phyloP scores from a whole-genome alignment of 345 rosid species.

The Euphorbia peplus region DNA sequence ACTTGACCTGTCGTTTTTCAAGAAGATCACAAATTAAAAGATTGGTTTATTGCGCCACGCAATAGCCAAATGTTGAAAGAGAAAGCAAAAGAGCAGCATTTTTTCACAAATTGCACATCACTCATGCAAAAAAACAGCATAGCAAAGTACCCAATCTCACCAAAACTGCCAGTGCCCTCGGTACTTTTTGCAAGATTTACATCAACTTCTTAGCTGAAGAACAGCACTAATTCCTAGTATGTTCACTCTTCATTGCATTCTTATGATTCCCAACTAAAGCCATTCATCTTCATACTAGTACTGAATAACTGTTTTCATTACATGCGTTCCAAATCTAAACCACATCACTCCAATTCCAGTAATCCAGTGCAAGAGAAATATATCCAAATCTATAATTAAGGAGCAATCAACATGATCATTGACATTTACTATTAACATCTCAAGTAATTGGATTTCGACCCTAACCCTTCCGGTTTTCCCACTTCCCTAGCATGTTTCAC shows the following conservation, averaged over 20 bases:
- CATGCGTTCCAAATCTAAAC: neutral
- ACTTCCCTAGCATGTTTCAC: neutral
- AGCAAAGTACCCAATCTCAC: neutral
- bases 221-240: neutral
- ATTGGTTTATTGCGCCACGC: neutral
- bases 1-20: constrained; percentile 35
- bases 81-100: neutral
- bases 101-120: neutral
- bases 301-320: neutral
- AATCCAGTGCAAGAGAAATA: neutral
- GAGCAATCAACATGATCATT: neutral
- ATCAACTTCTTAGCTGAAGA: neutral
- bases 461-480: no score
- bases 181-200: neutral
- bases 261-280: neutral
- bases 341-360: neutral
- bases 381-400: neutral
- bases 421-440: neutral
- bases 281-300: neutral
- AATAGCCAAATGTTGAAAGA: neutral
- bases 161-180: neutral
- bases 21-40: neutral
- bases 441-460: neutral
- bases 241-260: neutral
- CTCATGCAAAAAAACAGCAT: neutral